Percentiles rank a stretch among this genome's conserved stretches.
These are phyloP conservation scores for Phytophthora meadii DNA, from an alignment of 352 stramenopile species.

Conservation along the genomic window DNA sequence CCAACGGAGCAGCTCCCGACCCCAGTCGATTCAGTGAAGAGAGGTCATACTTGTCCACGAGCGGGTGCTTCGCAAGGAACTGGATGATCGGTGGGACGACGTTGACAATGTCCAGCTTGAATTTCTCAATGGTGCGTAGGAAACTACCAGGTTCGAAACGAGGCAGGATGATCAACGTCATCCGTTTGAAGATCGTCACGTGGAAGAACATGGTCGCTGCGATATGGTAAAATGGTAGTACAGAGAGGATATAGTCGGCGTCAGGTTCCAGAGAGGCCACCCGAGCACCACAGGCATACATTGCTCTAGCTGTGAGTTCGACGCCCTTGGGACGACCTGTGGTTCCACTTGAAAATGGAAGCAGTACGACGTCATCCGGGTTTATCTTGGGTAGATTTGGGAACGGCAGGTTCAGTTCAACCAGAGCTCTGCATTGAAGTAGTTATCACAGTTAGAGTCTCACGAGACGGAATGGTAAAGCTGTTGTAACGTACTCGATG, in stretches of 20 bases:
- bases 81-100: slow-evolving; percentile 86
- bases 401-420: slow-evolving; percentile 25
- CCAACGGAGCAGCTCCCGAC: slow-evolving; percentile 83
- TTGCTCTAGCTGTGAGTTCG: slow-evolving; percentile 85
- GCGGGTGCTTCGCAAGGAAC: slow-evolving; percentile 81
- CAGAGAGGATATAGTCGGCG: slow-evolving; percentile 39
- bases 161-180: slow-evolving; percentile 85
- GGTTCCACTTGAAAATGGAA: slow-evolving; percentile 95
- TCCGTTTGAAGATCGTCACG: slow-evolving; percentile 77
- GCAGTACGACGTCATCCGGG: slow-evolving; percentile 23
- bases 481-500: slow-evolving; percentile 36
- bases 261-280: slow-evolving; percentile 46
- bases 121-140: slow-evolving; percentile 74
- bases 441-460: neutral
- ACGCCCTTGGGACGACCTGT: slow-evolving; percentile 89
- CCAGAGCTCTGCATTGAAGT: slow-evolving; percentile 32
- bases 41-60: slow-evolving; percentile 91
- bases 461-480: neutral
- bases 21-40: slow-evolving; percentile 69
- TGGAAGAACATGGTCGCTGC: slow-evolving; percentile 90
- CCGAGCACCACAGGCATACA: slow-evolving; percentile 74
- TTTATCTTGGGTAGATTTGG: slow-evolving; percentile 21
- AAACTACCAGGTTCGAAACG: slow-evolving; percentile 92
- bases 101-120: slow-evolving; percentile 40
- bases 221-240: slow-evolving; percentile 97